Conservation (phyloP, 2,329 filamentous ascomycete species). For the Diplodia mutila region DNA sequence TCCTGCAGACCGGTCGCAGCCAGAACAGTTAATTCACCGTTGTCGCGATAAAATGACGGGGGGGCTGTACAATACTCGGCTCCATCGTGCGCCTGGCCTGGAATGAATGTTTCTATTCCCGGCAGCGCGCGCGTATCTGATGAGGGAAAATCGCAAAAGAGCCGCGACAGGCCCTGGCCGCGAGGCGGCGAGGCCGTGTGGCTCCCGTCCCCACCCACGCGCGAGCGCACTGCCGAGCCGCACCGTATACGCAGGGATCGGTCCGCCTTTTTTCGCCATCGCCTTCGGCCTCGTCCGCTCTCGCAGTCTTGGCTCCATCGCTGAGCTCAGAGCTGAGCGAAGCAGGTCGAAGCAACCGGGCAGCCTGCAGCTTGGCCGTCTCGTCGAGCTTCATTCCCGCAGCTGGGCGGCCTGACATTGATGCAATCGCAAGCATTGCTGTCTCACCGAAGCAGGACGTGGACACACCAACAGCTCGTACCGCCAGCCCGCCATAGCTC, state of each 20-base stretch:
- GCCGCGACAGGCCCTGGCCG: neutral
- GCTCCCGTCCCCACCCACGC: neutral
- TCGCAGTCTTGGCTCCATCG: neutral
- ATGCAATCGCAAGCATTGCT: neutral
- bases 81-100: neutral
- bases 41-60: neutral
- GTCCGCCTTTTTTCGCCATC: neutral
- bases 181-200: neutral
- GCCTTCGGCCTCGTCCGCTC: constrained; percentile 1
- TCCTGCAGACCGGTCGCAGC: neutral
- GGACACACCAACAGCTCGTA: neutral
- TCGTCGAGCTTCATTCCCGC: neutral
- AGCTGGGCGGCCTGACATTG: neutral
- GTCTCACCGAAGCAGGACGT: neutral
- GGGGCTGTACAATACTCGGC: neutral
- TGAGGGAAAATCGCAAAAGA: neutral
- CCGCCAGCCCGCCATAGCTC: neutral
- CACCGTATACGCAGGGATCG: constrained; percentile 18
- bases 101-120: constrained; percentile 10
- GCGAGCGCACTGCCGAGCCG: constrained; percentile 20
- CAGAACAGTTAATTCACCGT: neutral
- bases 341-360: neutral
- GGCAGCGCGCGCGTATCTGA: neutral
- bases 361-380: neutral
- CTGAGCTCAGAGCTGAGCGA: neutral